Conservation (phyloP, 352 stramenopile genomes). For the Pythium apleroticum region DNA sequence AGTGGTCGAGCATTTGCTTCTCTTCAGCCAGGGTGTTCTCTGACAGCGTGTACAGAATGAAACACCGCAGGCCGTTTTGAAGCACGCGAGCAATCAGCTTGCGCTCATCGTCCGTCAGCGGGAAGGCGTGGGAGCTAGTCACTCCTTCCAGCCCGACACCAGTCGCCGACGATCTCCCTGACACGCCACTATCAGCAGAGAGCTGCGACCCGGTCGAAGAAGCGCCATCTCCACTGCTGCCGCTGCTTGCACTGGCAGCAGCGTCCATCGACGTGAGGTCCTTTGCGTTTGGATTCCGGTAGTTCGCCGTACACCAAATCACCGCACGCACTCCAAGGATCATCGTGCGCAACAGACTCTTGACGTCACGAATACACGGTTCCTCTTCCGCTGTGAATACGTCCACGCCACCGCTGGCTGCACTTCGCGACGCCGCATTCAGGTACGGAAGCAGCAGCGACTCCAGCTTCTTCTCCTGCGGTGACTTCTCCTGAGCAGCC, state of each 20-base stretch:
- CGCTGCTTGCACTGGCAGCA: constrained; percentile 21
- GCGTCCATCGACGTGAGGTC: constrained; percentile 81
- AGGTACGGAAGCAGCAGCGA: constrained; percentile 54
- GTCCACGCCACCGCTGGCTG: constrained; percentile 35
- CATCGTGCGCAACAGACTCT: constrained; percentile 95
- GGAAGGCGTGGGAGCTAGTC: constrained; percentile 52
- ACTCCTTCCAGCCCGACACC: not conserved
- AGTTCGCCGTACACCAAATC: constrained; percentile 97
- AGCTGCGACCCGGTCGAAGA: not conserved
- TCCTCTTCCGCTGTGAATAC: constrained; percentile 59
- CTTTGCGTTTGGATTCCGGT: constrained; percentile 86
- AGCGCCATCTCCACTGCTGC: constrained; percentile 2
- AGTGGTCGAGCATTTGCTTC: constrained; percentile 97
- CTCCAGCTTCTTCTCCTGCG: constrained; percentile 79
- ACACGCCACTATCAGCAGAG: not conserved
- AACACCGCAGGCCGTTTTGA: constrained; percentile 90
- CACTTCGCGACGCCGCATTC: constrained; percentile 20
- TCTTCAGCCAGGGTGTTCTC: constrained; percentile 87
- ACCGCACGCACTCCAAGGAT: constrained; percentile 97
- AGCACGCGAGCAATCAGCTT: constrained; percentile 94
- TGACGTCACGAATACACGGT: constrained; percentile 87
- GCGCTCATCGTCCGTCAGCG: constrained; percentile 92
- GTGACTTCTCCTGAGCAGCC: constrained; percentile 44
- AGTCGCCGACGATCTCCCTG: not conserved
- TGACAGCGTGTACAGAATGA: constrained; percentile 91